phyloP scores from a whole-genome alignment of 768 basidiomycete genomes.

The Boletus sensibilis region DNA sequence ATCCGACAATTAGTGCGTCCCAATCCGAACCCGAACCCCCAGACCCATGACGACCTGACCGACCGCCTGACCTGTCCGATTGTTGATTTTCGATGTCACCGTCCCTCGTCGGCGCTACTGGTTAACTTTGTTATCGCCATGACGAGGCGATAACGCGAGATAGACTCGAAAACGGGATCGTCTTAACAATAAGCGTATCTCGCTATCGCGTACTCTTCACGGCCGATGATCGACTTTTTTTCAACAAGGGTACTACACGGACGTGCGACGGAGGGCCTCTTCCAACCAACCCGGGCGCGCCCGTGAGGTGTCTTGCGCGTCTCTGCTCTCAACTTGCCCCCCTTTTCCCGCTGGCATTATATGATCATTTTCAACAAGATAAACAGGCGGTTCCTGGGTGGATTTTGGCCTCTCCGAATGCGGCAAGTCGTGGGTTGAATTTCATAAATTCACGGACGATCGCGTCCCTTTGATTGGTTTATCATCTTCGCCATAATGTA shows the following conservation, averaged over 20 bases:
- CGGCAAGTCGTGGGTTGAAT: neutral
- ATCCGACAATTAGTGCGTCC: too few relatives aligned
- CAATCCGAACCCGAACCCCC: too few relatives aligned
- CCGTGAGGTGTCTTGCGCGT: too few relatives aligned
- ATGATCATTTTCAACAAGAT: too few relatives aligned
- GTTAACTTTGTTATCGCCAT: too few relatives aligned
- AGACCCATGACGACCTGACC: neutral
- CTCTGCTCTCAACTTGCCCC: too few relatives aligned
- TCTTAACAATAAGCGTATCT: neutral
- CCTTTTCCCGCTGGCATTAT: neutral
- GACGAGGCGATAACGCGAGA: neutral
- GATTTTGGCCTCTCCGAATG: too few relatives aligned
- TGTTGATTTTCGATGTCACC: too few relatives aligned
- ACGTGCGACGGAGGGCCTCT: slow-evolving; percentile 12
- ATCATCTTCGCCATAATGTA: neutral
- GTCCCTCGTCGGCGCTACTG: too few relatives aligned
- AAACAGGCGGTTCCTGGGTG: too few relatives aligned
- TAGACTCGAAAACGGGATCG: neutral
- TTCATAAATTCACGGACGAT: neutral
- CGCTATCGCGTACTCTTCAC: neutral
- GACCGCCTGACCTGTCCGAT: too few relatives aligned
- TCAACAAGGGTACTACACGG: neutral
- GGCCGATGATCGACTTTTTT: slow-evolving; percentile 7
- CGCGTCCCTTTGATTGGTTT: neutral
- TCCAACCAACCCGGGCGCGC: neutral